These are phyloP conservation scores for Populus alba DNA, from an alignment of 345 rosid genomes.

Conservation along the genomic window DNA sequence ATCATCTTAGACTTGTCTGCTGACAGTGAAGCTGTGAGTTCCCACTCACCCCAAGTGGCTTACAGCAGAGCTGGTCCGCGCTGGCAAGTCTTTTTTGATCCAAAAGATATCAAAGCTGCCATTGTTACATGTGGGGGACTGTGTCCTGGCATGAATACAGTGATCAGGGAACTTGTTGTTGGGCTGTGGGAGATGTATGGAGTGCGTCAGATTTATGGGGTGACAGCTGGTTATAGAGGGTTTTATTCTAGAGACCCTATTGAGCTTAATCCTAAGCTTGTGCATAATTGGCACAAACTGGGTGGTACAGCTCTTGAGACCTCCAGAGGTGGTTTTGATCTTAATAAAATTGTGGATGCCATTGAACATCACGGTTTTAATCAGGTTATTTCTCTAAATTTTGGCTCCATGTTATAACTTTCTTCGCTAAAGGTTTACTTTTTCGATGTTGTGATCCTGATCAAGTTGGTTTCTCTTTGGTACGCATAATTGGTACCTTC, in stretches of 20 bases:
- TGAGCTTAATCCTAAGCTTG: constrained; percentile 58
- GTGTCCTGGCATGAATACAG: constrained; percentile 90
- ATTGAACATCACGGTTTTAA: constrained; percentile 51
- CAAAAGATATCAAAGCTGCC: constrained; percentile 45
- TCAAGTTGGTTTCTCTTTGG: neutral
- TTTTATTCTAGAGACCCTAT: constrained; percentile 60
- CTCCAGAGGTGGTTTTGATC: constrained; percentile 81
- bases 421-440: neutral
- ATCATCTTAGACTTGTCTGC: constrained; percentile 49
- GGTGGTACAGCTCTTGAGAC: constrained; percentile 86
- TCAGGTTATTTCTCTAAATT: constrained; percentile 45
- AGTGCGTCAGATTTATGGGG: constrained; percentile 64
- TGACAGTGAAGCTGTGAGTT: neutral
- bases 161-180: constrained; percentile 77
- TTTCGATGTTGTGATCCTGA: neutral
- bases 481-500: neutral
- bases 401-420: neutral
- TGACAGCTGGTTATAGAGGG: constrained; percentile 81
- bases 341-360: constrained; percentile 61
- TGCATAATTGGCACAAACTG: constrained; percentile 64
- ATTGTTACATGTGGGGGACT: constrained; percentile 89
- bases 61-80: constrained; percentile 82
- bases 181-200: constrained; percentile 89
- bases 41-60: constrained; percentile 33
- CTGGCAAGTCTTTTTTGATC: constrained; percentile 45